Base-by-base conservation (phyloP, 78 protist species). In the Emiliania huxleyi region DNA sequence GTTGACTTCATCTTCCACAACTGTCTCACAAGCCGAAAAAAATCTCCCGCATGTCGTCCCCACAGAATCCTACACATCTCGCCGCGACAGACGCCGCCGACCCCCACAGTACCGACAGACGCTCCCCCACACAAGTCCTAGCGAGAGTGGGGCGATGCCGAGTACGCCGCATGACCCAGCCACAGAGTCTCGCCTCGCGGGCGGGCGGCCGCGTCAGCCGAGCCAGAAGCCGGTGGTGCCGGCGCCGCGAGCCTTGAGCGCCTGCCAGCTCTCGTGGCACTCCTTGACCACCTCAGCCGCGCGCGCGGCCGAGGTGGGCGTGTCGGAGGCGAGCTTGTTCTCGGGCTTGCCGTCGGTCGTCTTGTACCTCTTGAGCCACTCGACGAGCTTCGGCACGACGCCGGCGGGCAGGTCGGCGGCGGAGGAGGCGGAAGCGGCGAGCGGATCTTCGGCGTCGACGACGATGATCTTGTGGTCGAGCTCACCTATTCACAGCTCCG, bases 311-410 rank as follows among this genome's bases (percentile, higher is more conserved):
- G 4, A 0, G 38, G 1, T 38, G 35, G 69, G 69, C 33, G 48
- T 52, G 91, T 90, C 93, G 52, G 46, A 42, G 15, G 87, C 45
- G 83, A 90, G 93, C 84, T 29, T 87, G 81, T 90, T 90, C 22
- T 71, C 85, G 35, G 0, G 87, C 69, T 87, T 88, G 73, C 91
- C 91, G 49, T 93, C 94, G 33, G 94, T 89, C 33, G 94, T 93
- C 22, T 93, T 93, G 92, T 93, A 93, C 75, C 23, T 52, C 62
- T 73, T 87, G 44, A 93, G 91, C 94, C 94, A 93, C 79, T 93
- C 91, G 75, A 79, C 92, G 69, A 93, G 38, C 43, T 18, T n/a
- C 37, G 2, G 46, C 25, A 55, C 26, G 26, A 91, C 75, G 62
- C 71, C 87, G 91, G 52, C 4, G 8, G 0, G 42, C 42, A 93